A percentile compares a stretch with the other conserved stretches of the same genome.
Evolutionary conservation across 2,329 filamentous ascomycete genomes (phyloP).

Genomic region (Sporothrix pseudoabietina): DNA sequence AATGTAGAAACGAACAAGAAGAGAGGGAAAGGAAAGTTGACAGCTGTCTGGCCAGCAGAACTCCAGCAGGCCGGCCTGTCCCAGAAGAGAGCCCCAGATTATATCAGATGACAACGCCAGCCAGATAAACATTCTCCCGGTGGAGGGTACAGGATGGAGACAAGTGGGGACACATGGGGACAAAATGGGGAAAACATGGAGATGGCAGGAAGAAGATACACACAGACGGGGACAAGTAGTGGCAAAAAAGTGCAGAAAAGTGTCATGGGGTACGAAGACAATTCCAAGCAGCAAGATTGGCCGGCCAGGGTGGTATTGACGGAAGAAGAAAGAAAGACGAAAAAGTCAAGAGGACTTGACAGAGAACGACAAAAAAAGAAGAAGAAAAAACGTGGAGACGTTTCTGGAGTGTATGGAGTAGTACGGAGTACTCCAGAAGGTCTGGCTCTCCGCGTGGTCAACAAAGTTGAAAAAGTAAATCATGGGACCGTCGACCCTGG

Average conservation of each 20-base stretch:
- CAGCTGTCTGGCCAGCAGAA: not conserved
- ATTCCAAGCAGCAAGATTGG: constrained; percentile 4
- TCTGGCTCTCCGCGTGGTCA: not conserved
- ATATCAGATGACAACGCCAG: not conserved
- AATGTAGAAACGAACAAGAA: no score
- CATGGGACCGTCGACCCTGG: not conserved
- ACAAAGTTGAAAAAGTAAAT: not conserved
- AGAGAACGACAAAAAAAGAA: not conserved
- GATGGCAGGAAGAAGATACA: not conserved
- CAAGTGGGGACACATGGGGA: no score
- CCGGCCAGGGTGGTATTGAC: constrained; percentile 15
- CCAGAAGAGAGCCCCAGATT: no score
- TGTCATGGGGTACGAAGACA: not conserved
- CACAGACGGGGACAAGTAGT: not conserved
- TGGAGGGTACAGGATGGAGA: not conserved
- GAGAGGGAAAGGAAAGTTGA: not conserved
- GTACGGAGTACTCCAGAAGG: not conserved
- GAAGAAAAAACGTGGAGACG: not conserved
- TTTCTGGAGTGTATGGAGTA: not conserved
- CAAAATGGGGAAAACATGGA: not conserved
- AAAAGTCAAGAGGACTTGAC: not conserved
- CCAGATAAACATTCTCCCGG: constrained; percentile 13
- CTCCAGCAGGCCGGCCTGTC: no score
- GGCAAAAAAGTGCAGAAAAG: not conserved
- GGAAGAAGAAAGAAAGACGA: not conserved